Conservation (phyloP, 371 early-diverging fungal genomes). For the Rhizopus arrhizus region DNA sequence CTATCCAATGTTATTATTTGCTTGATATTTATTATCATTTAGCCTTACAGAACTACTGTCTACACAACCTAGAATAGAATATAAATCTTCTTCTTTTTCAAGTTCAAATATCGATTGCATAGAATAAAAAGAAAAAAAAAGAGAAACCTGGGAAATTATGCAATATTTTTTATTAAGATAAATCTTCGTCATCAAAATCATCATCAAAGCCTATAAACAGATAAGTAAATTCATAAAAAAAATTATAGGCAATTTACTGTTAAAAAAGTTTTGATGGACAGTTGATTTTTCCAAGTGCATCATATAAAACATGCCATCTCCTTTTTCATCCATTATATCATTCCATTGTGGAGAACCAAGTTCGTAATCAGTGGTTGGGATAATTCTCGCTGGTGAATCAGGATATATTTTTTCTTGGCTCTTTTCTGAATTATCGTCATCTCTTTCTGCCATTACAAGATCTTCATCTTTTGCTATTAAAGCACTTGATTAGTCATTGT, state of each 20-base stretch:
- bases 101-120: constrained; percentile 30
- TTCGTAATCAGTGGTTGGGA: background rate
- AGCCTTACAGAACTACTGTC: constrained; percentile 25
- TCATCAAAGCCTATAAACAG: constrained; percentile 14
- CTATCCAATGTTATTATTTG: constrained; percentile 5
- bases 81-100: constrained; percentile 23
- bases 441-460: constrained; percentile 22
- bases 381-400: constrained; percentile 2
- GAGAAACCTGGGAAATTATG: constrained; percentile 18
- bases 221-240: background rate
- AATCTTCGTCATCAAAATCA: constrained; percentile 33
- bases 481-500: background rate
- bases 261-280: constrained; percentile 23
- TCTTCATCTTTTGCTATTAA: constrained; percentile 20
- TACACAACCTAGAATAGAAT: constrained; percentile 25
- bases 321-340: constrained; percentile 26
- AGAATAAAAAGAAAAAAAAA: background rate
- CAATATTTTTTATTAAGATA: constrained; percentile 3
- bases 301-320: constrained; percentile 10
- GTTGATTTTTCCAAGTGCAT: constrained; percentile 26
- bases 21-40: too few relatives aligned
- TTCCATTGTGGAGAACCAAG: constrained; percentile 5
- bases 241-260: constrained; percentile 12
- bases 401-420: constrained; percentile 4
- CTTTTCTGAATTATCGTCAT: constrained; percentile 17